These are phyloP conservation scores for Chaetomiaceae sp. DNA, from an alignment of 2,329 filamentous ascomycete genomes.

Conservation along the genomic window DNA sequence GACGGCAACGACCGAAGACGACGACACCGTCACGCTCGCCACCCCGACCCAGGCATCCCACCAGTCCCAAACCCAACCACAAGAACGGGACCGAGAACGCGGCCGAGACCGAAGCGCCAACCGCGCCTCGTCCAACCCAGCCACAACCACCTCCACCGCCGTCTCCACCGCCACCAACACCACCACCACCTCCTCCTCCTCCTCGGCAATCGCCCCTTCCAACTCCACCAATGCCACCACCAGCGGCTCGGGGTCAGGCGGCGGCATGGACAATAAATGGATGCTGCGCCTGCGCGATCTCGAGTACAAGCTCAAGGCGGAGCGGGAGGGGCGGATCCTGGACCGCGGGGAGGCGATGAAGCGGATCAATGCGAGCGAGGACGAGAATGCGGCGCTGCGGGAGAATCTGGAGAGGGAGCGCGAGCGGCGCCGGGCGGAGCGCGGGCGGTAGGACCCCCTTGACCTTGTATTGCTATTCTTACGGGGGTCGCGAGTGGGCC, in stretches of 20 bases:
- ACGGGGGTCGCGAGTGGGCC: background rate
- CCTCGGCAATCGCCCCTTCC: background rate
- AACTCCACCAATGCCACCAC: background rate
- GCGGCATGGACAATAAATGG: constrained; percentile 67
- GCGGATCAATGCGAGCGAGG: constrained; percentile 39
- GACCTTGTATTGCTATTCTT: too few relatives aligned
- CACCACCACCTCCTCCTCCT: background rate
- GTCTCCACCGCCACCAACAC: background rate
- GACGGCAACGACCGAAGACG: background rate
- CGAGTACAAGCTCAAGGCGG: constrained; percentile 82
- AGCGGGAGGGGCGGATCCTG: constrained; percentile 78
- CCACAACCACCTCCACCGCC: background rate
- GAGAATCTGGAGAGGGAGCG: constrained; percentile 27
- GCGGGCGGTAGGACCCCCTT: too few relatives aligned
- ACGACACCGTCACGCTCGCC: constrained; percentile 7
- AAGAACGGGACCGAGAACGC: background rate
- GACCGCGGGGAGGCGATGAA: constrained; percentile 81
- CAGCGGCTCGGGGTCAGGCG: background rate
- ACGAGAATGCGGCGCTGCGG: constrained; percentile 24
- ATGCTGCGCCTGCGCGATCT: constrained; percentile 80
- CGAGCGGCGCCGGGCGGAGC: constrained; percentile 20
- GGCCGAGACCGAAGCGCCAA: background rate
- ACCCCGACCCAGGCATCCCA: background rate
- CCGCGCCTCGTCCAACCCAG: background rate
- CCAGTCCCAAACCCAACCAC: background rate